Evolutionary conservation across 2,329 filamentous ascomycete species (phyloP).

Genomic region (Colletotrichum plurivorum): DNA sequence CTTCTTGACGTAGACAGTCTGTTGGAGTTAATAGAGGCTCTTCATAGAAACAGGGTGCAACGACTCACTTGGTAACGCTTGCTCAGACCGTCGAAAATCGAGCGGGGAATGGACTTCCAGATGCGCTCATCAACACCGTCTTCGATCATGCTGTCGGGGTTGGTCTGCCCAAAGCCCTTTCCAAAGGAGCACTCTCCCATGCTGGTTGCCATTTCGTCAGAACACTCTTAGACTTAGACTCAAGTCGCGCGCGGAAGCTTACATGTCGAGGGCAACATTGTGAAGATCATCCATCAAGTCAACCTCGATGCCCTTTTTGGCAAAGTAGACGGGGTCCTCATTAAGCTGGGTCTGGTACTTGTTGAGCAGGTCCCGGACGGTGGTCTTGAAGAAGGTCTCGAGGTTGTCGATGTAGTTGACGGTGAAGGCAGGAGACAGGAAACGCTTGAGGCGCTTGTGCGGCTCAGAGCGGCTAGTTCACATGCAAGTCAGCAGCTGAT

Average conservation of each 20-base stretch:
- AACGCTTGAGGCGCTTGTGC: constrained; percentile 45
- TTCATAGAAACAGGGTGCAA: fast-evolving
- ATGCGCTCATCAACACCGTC: constrained; percentile 32
- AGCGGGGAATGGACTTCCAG: constrained; percentile 37
- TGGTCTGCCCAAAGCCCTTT: constrained; percentile 46
- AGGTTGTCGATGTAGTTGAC: constrained; percentile 46
- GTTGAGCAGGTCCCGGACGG: constrained; percentile 36
- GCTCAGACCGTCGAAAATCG: constrained; percentile 37
- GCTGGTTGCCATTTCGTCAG: not conserved
- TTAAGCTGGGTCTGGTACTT: constrained; percentile 31
- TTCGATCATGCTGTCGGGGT: constrained; percentile 39
- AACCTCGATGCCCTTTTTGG: constrained; percentile 41
- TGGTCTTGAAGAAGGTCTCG: constrained; percentile 42
- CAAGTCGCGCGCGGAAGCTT: not conserved
- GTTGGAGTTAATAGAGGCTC: not conserved
- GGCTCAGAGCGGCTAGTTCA: constrained; percentile 42
- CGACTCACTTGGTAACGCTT: constrained; percentile 23
- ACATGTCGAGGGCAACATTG: constrained; percentile 47
- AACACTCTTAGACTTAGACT: not conserved
- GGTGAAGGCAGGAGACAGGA: constrained; percentile 46
- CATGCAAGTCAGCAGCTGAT: not conserved
- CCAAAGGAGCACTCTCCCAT: constrained; percentile 47
- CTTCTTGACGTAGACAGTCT: constrained; percentile 36
- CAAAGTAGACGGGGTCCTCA: constrained; percentile 25
- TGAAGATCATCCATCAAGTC: constrained; percentile 47